Conservation (phyloP, 2,329 filamentous ascomycete species). For the Diaporthe vexans region DNA sequence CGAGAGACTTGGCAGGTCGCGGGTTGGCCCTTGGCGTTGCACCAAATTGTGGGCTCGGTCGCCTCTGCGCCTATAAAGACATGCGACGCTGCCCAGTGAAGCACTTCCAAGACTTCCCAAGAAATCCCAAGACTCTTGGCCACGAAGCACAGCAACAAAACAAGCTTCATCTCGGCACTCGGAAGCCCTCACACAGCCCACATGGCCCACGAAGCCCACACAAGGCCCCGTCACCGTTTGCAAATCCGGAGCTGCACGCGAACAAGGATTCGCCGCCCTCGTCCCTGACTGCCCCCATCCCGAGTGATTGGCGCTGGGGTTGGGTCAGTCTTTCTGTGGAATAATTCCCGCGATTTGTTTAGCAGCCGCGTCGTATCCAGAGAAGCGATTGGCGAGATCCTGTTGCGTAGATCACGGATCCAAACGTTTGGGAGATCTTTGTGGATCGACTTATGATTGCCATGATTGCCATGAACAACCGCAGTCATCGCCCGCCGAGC, state of each 20-base stretch:
- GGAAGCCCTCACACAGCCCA: neutral
- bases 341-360: slow-evolving; percentile 14
- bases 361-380: neutral
- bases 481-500: slow-evolving; percentile 12
- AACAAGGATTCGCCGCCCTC: neutral
- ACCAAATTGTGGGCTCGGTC: slow-evolving; percentile 22
- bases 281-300: neutral
- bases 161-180: slow-evolving; percentile 30
- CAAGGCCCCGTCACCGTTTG: slow-evolving; percentile 5
- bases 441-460: slow-evolving; percentile 21
- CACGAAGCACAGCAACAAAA: slow-evolving; percentile 3
- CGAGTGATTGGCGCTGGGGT: slow-evolving; percentile 25
- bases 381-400: slow-evolving; percentile 34
- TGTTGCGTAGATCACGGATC: slow-evolving; percentile 30
- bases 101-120: slow-evolving; percentile 16
- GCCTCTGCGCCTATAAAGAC: slow-evolving; percentile 25
- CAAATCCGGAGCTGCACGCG: slow-evolving; percentile 22
- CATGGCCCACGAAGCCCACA: neutral
- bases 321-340: slow-evolving; percentile 5
- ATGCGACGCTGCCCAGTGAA: slow-evolving; percentile 31
- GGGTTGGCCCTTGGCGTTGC: slow-evolving; percentile 21
- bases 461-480: slow-evolving; percentile 17
- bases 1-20: slow-evolving; percentile 29
- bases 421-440: slow-evolving; percentile 30
- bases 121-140: slow-evolving; percentile 32